phyloP scores from a whole-genome alignment of 345 rosid species.

The Boechera retrofracta region DNA sequence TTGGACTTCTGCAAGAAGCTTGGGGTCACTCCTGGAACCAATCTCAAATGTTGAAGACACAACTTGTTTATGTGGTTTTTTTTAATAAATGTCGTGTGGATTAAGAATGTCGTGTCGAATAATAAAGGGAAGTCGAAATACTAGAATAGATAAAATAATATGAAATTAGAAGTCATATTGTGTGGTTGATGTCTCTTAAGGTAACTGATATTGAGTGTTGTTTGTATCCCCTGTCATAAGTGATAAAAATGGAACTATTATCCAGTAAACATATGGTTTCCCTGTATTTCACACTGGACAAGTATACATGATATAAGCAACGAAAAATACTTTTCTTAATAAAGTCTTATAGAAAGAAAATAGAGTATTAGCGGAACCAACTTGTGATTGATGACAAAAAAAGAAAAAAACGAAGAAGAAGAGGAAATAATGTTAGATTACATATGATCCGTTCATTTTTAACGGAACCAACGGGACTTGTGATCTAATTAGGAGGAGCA shows the following conservation, averaged over 20 bases:
- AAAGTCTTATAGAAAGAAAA: background rate
- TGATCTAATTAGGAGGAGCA: too few relatives aligned
- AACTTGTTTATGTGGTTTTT: background rate
- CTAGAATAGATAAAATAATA: background rate
- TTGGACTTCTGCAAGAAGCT: slow-evolving; percentile 52
- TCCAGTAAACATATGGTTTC: slow-evolving; percentile 15
- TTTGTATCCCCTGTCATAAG: slow-evolving; percentile 21
- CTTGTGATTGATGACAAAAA: background rate
- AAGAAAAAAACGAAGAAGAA: background rate
- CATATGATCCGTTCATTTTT: background rate
- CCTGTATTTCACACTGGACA: background rate
- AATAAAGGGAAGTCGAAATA: slow-evolving; percentile 9
- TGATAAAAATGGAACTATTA: slow-evolving; percentile 13
- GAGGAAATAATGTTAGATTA: background rate
- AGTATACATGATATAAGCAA: background rate
- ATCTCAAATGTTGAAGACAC: slow-evolving; percentile 47
- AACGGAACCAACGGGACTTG: background rate
- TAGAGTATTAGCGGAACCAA: background rate
- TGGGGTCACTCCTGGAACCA: slow-evolving; percentile 48
- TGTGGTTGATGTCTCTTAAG: slow-evolving; percentile 10
- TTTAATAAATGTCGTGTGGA: background rate
- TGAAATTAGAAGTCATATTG: background rate
- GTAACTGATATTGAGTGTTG: slow-evolving; percentile 18
- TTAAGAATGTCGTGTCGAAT: slow-evolving; percentile 1
- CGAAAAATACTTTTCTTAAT: background rate